Evolutionary conservation across 176 grass and related monocot species (phyloP), one percentile per base, ranked within the genome.

Genomic region (Oryza meridionalis): DNA sequence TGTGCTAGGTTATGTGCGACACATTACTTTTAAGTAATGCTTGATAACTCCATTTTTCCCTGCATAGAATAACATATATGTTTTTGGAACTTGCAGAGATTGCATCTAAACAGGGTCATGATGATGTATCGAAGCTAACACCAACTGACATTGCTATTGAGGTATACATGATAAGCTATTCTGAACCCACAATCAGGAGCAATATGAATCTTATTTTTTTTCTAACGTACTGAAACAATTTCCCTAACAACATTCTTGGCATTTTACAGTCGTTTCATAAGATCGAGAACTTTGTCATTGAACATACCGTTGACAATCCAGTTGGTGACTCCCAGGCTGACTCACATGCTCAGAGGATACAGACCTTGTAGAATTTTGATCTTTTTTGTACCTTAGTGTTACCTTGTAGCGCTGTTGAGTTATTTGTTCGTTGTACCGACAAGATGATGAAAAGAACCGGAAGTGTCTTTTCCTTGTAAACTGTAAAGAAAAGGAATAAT

Each of bases 61-160:
- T 76, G 6, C 33, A 53, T 81, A 45, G 27, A 74, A 63, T 84
- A 47, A 78, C 25, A 31, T 13, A 43, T 21, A 38, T 75, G 9
- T 43, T 21, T 19, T 86, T 77, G 16, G 4, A 45, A 80, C 9
- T 61, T 90, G 85, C 85, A 99, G 96, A 87, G 24, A 96, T 99
- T 35, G 96, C 96, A 58, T 83, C 42, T 65, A 92, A 96, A 84
- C 88, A 90, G 61, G 96, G 96, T 15, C 91, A 96, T 53, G 86
- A 80, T 38, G 93, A 96, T 49, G 96, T 99, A 67, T 76, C 76
- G 46, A 88, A 85, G 67, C 70, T 99, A 33, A 87, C 96, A 66
- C 96, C 96, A 14, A 96, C 81, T 15, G 91, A 89, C 73, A 99
- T 96, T 9, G 96, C 93, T 79, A 78, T 92, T 3, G 96, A 99